A percentile compares a stretch with the other conserved stretches of the same genome.
phyloP scores from a whole-genome alignment of 176 grass and related monocot genomes.

The Thinopyrum elongatum region DNA sequence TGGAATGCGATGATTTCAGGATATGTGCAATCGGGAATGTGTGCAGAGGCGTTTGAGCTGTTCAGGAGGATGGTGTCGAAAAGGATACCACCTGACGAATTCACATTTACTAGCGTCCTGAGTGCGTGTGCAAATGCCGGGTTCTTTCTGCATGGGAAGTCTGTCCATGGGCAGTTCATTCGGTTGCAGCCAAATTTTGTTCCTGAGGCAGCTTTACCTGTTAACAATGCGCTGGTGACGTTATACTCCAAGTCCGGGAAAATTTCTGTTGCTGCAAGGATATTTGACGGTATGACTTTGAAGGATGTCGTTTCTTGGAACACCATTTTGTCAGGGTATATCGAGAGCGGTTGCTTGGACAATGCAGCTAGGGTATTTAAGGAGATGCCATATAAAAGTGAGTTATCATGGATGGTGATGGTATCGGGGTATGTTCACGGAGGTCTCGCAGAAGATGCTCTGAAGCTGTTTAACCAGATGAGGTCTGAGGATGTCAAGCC shows the following conservation, averaged over 20 bases:
- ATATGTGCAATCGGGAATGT: constrained; percentile 64
- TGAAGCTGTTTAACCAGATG: constrained; percentile 66
- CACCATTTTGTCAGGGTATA: constrained; percentile 73
- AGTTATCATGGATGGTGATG: constrained; percentile 94
- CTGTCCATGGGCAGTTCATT: constrained; percentile 78
- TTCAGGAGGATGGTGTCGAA: constrained; percentile 76
- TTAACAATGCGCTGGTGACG: constrained; percentile 81
- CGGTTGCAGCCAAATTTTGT: constrained; percentile 50
- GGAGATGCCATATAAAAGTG: constrained; percentile 70
- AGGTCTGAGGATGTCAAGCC: constrained; percentile 51
- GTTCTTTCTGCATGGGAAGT: constrained; percentile 64
- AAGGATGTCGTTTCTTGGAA: constrained; percentile 95
- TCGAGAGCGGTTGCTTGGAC: constrained; percentile 50
- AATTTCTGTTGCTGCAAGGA: constrained; percentile 43
- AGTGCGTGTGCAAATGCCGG: constrained; percentile 66
- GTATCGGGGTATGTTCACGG: constrained; percentile 77
- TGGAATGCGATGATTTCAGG: constrained; percentile 98
- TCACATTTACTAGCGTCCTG: constrained; percentile 85
- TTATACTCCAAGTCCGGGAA: constrained; percentile 68
- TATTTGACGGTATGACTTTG: constrained; percentile 55
- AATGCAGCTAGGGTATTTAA: constrained; percentile 61
- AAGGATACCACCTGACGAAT: constrained; percentile 62
- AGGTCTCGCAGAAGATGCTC: constrained; percentile 62
- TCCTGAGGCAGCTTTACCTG: constrained; percentile 58
- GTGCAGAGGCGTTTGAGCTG: constrained; percentile 59